Conservation (phyloP, 2,329 filamentous ascomycete genomes). For the Rutstroemia sp. region DNA sequence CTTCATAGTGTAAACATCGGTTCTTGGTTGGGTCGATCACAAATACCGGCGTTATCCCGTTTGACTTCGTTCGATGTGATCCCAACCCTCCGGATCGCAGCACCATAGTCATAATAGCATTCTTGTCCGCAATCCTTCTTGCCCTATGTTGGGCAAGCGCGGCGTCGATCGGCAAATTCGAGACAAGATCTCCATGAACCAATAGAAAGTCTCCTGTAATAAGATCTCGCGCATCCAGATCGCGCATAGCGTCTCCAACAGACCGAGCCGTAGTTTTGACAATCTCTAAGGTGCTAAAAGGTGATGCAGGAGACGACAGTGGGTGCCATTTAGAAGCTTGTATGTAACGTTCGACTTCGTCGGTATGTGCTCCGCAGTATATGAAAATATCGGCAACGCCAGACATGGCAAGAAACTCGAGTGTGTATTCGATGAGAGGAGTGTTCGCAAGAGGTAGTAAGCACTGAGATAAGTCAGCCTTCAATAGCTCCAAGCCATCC, state of each 20-base stretch:
- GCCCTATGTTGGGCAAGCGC: constrained; percentile 73
- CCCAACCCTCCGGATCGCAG: constrained; percentile 66
- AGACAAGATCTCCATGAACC: constrained; percentile 87
- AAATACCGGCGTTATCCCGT: constrained; percentile 73
- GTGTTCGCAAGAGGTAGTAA: constrained; percentile 89
- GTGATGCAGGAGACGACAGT: constrained; percentile 56
- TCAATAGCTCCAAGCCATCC: background rate
- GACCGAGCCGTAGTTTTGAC: constrained; percentile 80
- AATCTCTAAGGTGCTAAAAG: constrained; percentile 76
- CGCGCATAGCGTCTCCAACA: constrained; percentile 88
- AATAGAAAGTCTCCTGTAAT: constrained; percentile 88
- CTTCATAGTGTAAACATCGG: constrained; percentile 88
- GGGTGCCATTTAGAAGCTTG: constrained; percentile 68
- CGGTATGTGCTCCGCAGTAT: constrained; percentile 81
- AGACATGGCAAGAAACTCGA: constrained; percentile 92
- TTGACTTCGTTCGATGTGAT: constrained; percentile 69
- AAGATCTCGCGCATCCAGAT: constrained; percentile 78
- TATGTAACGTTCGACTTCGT: constrained; percentile 83
- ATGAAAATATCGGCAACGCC: constrained; percentile 92
- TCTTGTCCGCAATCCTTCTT: constrained; percentile 75
- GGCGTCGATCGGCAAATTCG: constrained; percentile 77
- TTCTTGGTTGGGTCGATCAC: constrained; percentile 74
- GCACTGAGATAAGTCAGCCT: constrained; percentile 50
- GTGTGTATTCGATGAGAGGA: constrained; percentile 92
- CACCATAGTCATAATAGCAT: constrained; percentile 97